phyloP scores from a whole-genome alignment of 2,329 filamentous ascomycete genomes.

The Ascochyta viciae-villosae region DNA sequence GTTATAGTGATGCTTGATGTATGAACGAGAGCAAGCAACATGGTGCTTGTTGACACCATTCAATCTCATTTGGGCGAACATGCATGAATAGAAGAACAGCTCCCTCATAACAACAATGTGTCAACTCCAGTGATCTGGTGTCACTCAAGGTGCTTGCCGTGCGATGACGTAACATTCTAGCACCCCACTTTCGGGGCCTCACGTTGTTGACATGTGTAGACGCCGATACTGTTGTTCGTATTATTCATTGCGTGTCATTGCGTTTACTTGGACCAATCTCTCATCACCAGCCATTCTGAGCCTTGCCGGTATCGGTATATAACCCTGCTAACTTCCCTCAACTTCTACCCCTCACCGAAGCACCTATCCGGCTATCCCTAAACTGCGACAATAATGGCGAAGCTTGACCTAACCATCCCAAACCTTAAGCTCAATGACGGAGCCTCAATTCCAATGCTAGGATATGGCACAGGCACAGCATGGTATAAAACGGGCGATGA shows the following conservation, averaged over 20 bases:
- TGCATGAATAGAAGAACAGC: background rate
- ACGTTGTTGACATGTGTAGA: constrained; percentile 16
- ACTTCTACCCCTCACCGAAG: background rate
- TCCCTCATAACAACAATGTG: background rate
- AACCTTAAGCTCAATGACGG: constrained; percentile 76
- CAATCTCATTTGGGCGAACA: background rate
- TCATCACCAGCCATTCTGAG: background rate
- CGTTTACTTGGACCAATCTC: background rate
- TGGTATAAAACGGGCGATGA: constrained; percentile 63
- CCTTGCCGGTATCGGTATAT: constrained; percentile 4
- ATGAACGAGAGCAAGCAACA: too few relatives aligned
- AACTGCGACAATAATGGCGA: constrained; percentile 44
- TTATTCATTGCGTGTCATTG: constrained; percentile 13
- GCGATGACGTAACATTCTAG: constrained; percentile 12
- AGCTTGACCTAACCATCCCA: constrained; percentile 59
- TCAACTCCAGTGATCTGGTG: background rate
- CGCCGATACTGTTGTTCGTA: constrained; percentile 16
- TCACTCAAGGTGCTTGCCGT: background rate
- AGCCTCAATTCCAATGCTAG: constrained; percentile 73
- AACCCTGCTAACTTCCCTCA: background rate
- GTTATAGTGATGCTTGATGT: too few relatives aligned
- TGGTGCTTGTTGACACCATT: background rate
- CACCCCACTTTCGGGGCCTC: constrained; percentile 15
- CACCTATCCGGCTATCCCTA: background rate
- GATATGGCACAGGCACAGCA: constrained; percentile 76